Evolutionary conservation across 2,329 filamentous ascomycete genomes (phyloP), one percentile per base, ranked within the genome.

Genomic region (Dothideomycetidae sp.): DNA sequence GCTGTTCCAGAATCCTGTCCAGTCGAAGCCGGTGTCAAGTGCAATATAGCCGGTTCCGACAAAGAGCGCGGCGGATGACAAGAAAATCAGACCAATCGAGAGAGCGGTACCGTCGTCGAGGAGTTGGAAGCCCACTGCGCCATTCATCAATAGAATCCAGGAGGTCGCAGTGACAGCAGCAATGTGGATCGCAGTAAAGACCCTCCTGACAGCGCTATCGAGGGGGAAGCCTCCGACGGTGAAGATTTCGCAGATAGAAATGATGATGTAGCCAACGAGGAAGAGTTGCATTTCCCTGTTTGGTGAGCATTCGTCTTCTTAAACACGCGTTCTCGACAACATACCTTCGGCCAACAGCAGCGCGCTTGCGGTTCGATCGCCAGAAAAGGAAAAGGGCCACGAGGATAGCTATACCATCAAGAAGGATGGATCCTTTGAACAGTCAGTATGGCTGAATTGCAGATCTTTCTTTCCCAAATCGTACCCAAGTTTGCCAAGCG

Each of bases 221-320:
- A 94, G 62, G 2, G 88, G 85, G 51, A 98, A 88, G 18, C 78
- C 81, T 48, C 90, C 90, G 23, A 96, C 76, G 0, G 85, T 86
- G 62, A 98, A 94, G 52, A 98, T 93, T 58, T 96, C 90, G 61
- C 86, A 94, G 51, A 98, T 81, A 50, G 81, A 76, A 43, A 96
- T 76, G 41, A 96, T 61, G 40, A 93, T 79, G 57, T 84, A 98
- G 35, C 81, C 78, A 29, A 82, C 44, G 35, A 98, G 72, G 62
- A 98, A 96, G 21, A 94, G 53, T 68, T 98, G 90, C 73, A 98
- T 96, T 61, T 98, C 90, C 59, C 90, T 93, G 53, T 40, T 23
- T 9, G 2, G 9, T n/a, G n/a, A n/a, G n/a, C n/a, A n/a, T n/a
- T n/a, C n/a, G n/a, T n/a, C n/a, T n/a, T n/a, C n/a, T n/a, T n/a